phyloP scores from a whole-genome alignment of 139 green algal genomes.

The Ostreobium quekettii region DNA sequence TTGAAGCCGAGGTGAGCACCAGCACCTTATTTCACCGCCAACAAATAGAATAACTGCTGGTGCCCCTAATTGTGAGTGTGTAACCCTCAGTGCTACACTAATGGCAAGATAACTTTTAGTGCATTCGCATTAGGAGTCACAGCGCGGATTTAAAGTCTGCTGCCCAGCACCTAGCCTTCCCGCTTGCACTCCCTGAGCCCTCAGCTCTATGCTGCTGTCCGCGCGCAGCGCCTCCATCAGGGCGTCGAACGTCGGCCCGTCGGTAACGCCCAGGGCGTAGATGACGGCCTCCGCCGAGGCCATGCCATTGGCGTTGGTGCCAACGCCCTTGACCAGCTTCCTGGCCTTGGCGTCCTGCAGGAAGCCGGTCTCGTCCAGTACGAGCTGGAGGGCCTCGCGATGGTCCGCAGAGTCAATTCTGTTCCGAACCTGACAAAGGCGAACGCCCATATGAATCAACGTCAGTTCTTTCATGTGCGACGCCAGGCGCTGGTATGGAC shows the following conservation, averaged over 20 bases:
- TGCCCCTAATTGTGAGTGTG: background rate
- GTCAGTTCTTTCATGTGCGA: too few relatives aligned
- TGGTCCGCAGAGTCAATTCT: background rate
- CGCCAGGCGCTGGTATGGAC: too few relatives aligned
- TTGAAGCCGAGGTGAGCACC: too few relatives aligned
- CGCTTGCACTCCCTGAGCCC: constrained; percentile 28
- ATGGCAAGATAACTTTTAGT: background rate
- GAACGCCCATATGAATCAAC: too few relatives aligned
- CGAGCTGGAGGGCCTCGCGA: constrained; percentile 44
- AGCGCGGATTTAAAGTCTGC: too few relatives aligned
- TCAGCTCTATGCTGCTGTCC: constrained; percentile 34
- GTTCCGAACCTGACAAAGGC: constrained; percentile 1
- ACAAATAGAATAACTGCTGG: too few relatives aligned
- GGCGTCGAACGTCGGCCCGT: constrained; percentile 50
- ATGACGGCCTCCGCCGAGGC: constrained; percentile 44
- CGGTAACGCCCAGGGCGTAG: constrained; percentile 46
- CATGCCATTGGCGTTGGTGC: constrained; percentile 35
- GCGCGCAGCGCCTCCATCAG: constrained; percentile 51
- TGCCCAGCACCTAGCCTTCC: background rate
- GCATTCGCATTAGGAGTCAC: too few relatives aligned
- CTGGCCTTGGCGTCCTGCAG: constrained; percentile 47
- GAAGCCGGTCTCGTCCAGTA: constrained; percentile 67
- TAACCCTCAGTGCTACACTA: background rate
- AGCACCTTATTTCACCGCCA: too few relatives aligned
- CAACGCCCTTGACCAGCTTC: constrained; percentile 31